These are phyloP conservation scores for Neurospora pannonica DNA, from an alignment of 495 filamentous ascomycete species.

Conservation along the genomic window DNA sequence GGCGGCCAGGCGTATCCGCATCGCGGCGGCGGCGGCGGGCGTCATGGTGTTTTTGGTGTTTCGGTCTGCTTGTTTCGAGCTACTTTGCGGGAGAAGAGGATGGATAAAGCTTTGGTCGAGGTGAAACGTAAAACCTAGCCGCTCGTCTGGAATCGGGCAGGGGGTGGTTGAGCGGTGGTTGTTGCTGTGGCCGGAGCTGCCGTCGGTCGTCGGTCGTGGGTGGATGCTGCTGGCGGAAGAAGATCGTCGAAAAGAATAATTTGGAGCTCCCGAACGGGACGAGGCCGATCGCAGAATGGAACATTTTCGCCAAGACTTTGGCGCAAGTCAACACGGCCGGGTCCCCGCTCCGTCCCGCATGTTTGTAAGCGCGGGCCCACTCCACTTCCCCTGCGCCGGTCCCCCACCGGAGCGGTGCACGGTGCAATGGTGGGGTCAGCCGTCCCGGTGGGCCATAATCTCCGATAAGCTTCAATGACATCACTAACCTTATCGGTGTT, in stretches of 20 bases:
- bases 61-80: not conserved
- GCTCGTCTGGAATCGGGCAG: not conserved
- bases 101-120: not conserved
- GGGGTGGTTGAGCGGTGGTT: not conserved
- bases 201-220: not conserved
- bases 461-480: not conserved
- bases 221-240: not conserved
- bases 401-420: not conserved
- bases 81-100: not conserved
- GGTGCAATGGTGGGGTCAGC: not conserved
- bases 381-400: not conserved
- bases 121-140: not conserved
- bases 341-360: not conserved
- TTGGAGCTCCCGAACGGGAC: not conserved
- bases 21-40: conserved; percentile 6
- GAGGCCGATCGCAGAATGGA: not conserved
- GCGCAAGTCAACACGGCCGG: not conserved
- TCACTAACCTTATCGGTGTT: not conserved
- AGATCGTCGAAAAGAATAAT: not conserved
- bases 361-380: not conserved
- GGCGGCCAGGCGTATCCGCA: conserved; percentile 7
- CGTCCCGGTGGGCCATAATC: not conserved
- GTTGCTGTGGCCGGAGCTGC: not conserved
- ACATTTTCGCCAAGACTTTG: not conserved
- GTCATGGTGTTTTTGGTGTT: not conserved